phyloP scores from a whole-genome alignment of 805 yeast genomes.

The Scheffersomyces lignosus region DNA sequence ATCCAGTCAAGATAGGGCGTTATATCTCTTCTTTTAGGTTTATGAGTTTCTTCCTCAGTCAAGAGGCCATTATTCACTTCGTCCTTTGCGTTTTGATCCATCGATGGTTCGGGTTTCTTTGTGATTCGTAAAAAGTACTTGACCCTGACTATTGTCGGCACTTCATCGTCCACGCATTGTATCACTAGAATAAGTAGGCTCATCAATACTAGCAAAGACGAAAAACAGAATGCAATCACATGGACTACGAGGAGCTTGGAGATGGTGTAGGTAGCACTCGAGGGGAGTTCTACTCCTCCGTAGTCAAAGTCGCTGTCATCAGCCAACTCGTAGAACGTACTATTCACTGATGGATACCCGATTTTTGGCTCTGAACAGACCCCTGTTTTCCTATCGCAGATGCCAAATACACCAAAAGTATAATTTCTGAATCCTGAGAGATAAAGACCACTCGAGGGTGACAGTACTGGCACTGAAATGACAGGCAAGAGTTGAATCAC shows the following conservation, averaged over 20 bases:
- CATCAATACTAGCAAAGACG: conserved; percentile 19
- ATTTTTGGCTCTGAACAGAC: conserved; percentile 34
- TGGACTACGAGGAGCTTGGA: conserved; percentile 44
- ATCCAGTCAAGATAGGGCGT: conserved; percentile 46
- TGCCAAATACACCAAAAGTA: conserved; percentile 46
- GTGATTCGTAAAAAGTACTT: neutral
- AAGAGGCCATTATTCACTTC: neutral
- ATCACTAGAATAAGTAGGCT: conserved; percentile 8
- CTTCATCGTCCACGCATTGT: conserved; percentile 6
- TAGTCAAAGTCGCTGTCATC: conserved; percentile 6
- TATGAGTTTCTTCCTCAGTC: neutral
- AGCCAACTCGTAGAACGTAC: conserved; percentile 11
- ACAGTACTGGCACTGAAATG: conserved; percentile 39
- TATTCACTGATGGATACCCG: conserved; percentile 34
- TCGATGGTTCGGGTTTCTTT: conserved; percentile 1
- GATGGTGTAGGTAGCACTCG: conserved; percentile 37
- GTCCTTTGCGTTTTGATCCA: conserved; percentile 1
- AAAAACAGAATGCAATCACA: conserved; percentile 36
- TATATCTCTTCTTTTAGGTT: conserved; percentile 2
- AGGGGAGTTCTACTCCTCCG: conserved; percentile 38
- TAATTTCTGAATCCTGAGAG: conserved; percentile 32
- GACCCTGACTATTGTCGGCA: neutral
- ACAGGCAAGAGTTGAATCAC: conserved; percentile 40
- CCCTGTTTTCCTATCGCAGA: conserved; percentile 29
- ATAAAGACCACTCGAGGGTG: conserved; percentile 21